A percentile compares a stretch with the other conserved stretches of the same genome.
Evolutionary conservation across 2,329 filamentous ascomycete species (phyloP).

Genomic region (Daldinia eschscholtzii): DNA sequence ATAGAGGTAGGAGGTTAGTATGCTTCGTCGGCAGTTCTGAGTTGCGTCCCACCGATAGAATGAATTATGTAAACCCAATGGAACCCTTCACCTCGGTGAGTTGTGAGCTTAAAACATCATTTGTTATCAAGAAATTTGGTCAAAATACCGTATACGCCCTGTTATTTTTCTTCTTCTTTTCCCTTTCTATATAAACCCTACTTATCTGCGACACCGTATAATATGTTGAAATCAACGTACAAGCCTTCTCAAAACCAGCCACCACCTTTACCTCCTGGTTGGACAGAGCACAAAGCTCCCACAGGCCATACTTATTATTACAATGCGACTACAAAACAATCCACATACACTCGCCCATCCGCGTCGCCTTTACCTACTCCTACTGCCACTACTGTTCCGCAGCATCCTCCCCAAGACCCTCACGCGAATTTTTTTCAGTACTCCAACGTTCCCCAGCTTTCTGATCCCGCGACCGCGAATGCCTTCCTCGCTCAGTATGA

Average conservation of each 20-base stretch:
- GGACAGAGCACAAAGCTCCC: constrained; percentile 94
- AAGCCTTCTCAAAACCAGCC: constrained; percentile 64
- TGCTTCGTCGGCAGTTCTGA: not conserved
- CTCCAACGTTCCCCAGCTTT: constrained; percentile 59
- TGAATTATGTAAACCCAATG: not conserved
- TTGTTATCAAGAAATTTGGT: not conserved
- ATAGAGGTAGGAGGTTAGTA: no score
- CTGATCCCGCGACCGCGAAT: constrained; percentile 69
- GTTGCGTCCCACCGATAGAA: not conserved
- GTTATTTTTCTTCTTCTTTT: not conserved
- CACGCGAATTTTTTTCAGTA: constrained; percentile 59
- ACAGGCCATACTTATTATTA: constrained; percentile 91
- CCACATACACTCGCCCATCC: constrained; percentile 85
- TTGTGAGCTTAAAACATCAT: not conserved
- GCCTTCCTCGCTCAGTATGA: constrained; percentile 70
- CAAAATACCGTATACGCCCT: not conserved
- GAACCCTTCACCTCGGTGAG: not conserved
- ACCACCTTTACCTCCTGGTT: constrained; percentile 79
- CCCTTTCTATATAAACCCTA: no score
- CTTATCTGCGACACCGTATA: not conserved
- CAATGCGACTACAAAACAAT: constrained; percentile 83
- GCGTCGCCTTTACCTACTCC: constrained; percentile 40
- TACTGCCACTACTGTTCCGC: constrained; percentile 19
- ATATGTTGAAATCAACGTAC: constrained; percentile 84
- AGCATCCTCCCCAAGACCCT: constrained; percentile 45